phyloP scores from a whole-genome alignment of 2,329 filamentous ascomycete genomes.

The Salinomyces thailandicus region DNA sequence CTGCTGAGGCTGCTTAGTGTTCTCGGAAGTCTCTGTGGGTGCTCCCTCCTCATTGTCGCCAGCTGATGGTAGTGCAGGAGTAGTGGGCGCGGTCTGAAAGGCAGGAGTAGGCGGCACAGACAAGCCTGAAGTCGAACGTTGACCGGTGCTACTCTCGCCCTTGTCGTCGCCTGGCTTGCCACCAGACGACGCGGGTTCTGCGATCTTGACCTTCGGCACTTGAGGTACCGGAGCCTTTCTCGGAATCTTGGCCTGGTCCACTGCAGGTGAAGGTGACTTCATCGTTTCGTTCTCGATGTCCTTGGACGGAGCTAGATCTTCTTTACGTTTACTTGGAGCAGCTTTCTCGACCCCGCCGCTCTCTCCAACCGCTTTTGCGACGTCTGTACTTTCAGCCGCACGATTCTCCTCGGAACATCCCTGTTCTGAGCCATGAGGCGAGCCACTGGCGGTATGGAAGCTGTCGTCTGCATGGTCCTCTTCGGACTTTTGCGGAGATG shows the following conservation, averaged over 20 bases:
- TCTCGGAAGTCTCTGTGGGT: not conserved
- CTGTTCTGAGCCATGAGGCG: constrained; percentile 6
- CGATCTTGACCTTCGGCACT: constrained; percentile 7
- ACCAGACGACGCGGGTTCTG: constrained; percentile 1
- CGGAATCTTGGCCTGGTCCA: not conserved
- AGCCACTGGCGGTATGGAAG: constrained; percentile 23
- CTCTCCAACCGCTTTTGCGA: not conserved
- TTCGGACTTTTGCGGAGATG: no score
- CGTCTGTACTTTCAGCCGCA: not conserved
- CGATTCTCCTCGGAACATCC: not conserved
- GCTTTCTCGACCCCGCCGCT: not conserved
- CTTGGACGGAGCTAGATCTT: not conserved
- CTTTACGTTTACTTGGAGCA: not conserved
- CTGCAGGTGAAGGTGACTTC: not conserved
- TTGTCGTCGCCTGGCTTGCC: not conserved
- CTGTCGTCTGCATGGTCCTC: constrained; percentile 22
- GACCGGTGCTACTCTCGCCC: not conserved
- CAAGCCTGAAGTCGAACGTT: constrained; percentile 9
- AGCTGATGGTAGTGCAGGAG: constrained; percentile 9
- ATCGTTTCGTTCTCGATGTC: not conserved
- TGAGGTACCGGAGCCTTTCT: constrained; percentile 9
- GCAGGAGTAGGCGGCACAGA: constrained; percentile 10
- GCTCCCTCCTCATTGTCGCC: constrained; percentile 1
- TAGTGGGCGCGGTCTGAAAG: constrained; percentile 17
- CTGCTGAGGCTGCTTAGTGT: not conserved